Evolutionary conservation across 140 eudicot species (phyloP).

Genomic region (Anethum foeniculum): DNA sequence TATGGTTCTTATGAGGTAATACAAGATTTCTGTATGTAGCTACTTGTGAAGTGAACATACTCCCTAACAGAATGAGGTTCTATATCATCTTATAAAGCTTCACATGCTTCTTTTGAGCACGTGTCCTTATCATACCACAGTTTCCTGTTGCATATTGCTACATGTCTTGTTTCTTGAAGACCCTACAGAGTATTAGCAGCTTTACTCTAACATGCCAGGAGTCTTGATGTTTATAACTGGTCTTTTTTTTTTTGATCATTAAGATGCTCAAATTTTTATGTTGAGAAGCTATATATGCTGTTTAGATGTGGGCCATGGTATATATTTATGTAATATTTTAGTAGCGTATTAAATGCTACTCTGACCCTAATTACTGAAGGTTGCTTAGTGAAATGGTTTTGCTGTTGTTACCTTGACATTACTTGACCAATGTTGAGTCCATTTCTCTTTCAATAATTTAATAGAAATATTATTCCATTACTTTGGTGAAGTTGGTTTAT

Average conservation of each 20-base stretch:
- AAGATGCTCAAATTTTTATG: neutral
- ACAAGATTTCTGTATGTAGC: neutral
- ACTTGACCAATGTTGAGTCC: neutral
- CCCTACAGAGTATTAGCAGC: neutral
- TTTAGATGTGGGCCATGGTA: neutral
- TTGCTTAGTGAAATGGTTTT: neutral
- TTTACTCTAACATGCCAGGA: neutral
- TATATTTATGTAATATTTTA: neutral
- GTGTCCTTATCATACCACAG: neutral
- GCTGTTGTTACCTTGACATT: neutral
- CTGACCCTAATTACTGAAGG: neutral
- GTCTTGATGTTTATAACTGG: neutral
- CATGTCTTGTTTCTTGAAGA: neutral
- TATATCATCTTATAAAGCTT: neutral
- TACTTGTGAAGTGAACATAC: neutral
- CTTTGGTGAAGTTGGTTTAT: neutral
- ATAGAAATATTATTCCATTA: neutral
- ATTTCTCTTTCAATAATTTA: neutral
- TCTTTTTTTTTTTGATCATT: neutral
- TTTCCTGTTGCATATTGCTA: neutral
- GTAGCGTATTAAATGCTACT: neutral
- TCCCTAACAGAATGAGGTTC: neutral
- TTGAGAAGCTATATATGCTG: neutral
- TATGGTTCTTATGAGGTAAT: slow-evolving; percentile 98
- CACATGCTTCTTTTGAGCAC: neutral